Evolutionary conservation across 495 filamentous ascomycete species (phyloP), one percentile per base, ranked within the genome.

Genomic region (Massariosphaeria phaeospora): DNA sequence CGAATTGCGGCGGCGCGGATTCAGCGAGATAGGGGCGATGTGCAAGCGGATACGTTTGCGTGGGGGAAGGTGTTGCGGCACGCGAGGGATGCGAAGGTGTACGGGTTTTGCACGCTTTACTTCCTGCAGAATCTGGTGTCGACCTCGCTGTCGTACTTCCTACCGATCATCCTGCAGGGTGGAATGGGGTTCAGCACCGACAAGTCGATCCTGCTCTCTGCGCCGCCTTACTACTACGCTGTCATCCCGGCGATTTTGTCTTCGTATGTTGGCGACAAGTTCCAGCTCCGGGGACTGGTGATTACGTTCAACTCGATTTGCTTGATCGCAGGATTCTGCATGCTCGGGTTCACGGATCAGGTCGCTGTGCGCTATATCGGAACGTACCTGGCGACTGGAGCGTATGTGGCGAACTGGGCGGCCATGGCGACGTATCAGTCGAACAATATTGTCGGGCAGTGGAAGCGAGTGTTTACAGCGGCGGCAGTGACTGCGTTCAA

Each of bases 381-480:
- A 2, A 83, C 83, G 0, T 89, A 81, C 64, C 76, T 91, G 1
- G 83, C 85, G 0, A 89, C 85, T 0, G 86, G 86, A 0, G 85
- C 86, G 0, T 91, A 89, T 58, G 76, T 91, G 3, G 81, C 78
- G 2, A 91, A 91, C 55, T 91, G 86, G 85, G 85, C 85, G 0
- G 86, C 85, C 2, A 69, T 90, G 47, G 86, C 80, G 59, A 55
- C 59, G 11, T 62, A 55, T 21, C 52, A 55, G 31, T 44, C 59
- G 5, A 52, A 56, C 30, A 57, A 52, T 34, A 42, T 49, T 21
- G 36, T 15, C 20, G 72, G 78, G 1, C 85, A 89, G 62, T 90
- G 87, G 86, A 89, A 89, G 67, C 74, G 86, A 18, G 84, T 79
- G 0, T 85, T 83, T 38, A 84, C 80, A 4, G 81, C 84, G 0